Evolutionary conservation across 331 rosid species (phyloP).

Genomic region (Malus hybrid): DNA sequence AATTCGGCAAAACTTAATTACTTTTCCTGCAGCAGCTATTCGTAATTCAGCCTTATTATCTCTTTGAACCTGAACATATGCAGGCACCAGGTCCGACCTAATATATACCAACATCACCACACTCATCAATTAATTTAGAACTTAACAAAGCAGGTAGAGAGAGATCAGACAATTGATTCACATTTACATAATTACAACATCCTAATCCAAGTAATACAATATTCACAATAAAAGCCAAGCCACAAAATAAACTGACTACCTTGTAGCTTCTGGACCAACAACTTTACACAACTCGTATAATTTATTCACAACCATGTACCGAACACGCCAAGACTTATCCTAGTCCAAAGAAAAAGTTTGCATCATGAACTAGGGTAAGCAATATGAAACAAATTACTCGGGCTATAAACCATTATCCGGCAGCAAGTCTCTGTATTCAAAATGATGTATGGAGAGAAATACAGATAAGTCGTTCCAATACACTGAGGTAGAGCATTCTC

Average conservation of each 20-base stretch:
- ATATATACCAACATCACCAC: too few relatives aligned
- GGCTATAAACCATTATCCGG: conserved; percentile 80
- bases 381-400: conserved; percentile 78
- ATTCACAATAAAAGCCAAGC: background rate
- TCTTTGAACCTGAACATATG: too few relatives aligned
- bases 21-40: too few relatives aligned
- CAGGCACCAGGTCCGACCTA: too few relatives aligned
- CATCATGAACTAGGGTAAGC: conserved; percentile 50
- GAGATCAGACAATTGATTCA: too few relatives aligned
- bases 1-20: conserved; percentile 26
- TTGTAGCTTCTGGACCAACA: conserved; percentile 79
- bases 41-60: too few relatives aligned
- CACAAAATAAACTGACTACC: conserved; percentile 28
- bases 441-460: conserved; percentile 4
- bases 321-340: conserved; percentile 93
- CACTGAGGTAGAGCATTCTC: background rate
- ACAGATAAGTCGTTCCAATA: conserved; percentile 1
- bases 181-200: too few relatives aligned
- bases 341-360: conserved; percentile 22
- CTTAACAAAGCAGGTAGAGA: too few relatives aligned
- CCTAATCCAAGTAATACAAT: too few relatives aligned
- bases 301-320: conserved; percentile 87
- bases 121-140: too few relatives aligned
- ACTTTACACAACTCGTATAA: conserved; percentile 77
- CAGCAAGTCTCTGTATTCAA: conserved; percentile 54